Evolutionary conservation across 2,329 filamentous ascomycete genomes (phyloP).

Genomic region (Fusarium algeriense): DNA sequence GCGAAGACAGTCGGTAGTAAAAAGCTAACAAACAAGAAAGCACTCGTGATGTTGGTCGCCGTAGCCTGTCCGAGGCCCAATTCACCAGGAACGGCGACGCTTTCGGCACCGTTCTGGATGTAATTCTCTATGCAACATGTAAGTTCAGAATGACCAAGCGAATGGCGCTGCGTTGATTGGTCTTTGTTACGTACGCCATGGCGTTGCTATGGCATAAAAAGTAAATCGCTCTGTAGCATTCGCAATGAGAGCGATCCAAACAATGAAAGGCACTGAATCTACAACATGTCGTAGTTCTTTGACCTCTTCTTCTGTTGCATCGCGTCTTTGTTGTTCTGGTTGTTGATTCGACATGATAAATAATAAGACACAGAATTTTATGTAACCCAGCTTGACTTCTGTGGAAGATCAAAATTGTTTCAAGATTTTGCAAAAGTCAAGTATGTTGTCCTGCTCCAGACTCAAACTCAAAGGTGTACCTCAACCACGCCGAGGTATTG

Average conservation of each 20-base stretch:
- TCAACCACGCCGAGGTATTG: too few relatives aligned
- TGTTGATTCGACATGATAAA: not conserved
- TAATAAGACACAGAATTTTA: too few relatives aligned
- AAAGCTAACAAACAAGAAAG: not conserved
- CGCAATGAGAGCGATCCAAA: not conserved
- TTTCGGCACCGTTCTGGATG: not conserved
- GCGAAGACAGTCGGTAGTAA: not conserved
- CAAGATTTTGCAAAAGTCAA: not conserved
- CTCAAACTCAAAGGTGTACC: too few relatives aligned
- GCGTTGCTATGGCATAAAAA: conserved; percentile 2
- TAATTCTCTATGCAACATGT: not conserved
- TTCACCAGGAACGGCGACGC: not conserved
- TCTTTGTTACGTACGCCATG: not conserved
- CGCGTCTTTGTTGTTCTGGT: not conserved
- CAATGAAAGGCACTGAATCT: not conserved
- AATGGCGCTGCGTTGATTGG: too few relatives aligned
- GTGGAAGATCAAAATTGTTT: not conserved
- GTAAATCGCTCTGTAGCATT: conserved; percentile 1
- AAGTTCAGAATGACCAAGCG: not conserved
- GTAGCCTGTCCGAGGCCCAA: not conserved
- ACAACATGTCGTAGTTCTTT: not conserved
- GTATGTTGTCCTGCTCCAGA: too few relatives aligned
- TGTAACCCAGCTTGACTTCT: too few relatives aligned
- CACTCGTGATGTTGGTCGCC: not conserved
- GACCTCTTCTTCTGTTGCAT: not conserved